These are phyloP conservation scores for Gossypium sturtianum DNA, from an alignment of 345 rosid species.

Conservation along the genomic window DNA sequence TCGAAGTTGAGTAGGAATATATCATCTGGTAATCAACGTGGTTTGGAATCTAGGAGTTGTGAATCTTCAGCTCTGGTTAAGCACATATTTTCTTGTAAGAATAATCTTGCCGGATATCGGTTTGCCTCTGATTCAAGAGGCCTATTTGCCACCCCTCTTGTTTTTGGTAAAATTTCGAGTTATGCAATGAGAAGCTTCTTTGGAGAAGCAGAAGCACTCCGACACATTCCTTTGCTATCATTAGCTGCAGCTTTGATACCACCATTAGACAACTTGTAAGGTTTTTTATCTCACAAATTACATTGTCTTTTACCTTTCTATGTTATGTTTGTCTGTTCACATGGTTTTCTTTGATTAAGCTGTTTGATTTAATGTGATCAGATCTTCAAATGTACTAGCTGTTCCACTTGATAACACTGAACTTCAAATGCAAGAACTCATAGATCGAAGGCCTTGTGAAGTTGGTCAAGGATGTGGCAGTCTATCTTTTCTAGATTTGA, in stretches of 20 bases:
- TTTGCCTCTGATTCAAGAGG: slow-evolving; percentile 27
- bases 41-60: slow-evolving; percentile 27
- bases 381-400: slow-evolving; percentile 46
- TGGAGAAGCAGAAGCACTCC: slow-evolving; percentile 57
- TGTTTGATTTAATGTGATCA: slow-evolving; percentile 22
- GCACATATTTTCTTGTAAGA: slow-evolving; percentile 25
- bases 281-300: slow-evolving; percentile 8
- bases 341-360: background rate
- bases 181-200: slow-evolving; percentile 38
- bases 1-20: slow-evolving; percentile 40
- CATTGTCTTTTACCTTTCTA: background rate
- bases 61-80: slow-evolving; percentile 28
- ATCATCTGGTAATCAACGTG: slow-evolving; percentile 25
- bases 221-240: slow-evolving; percentile 50
- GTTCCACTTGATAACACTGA: slow-evolving; percentile 37
- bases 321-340: background rate
- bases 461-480: slow-evolving; percentile 39
- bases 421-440: slow-evolving; percentile 25
- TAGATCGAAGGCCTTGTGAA: slow-evolving; percentile 53
- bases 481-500: slow-evolving; percentile 48
- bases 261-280: slow-evolving; percentile 59
- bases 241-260: slow-evolving; percentile 63
- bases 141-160: slow-evolving; percentile 22
- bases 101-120: slow-evolving; percentile 27
- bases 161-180: slow-evolving; percentile 41